Conservation (phyloP, 495 filamentous ascomycete species). For the Aspergillus avenaceus region DNA sequence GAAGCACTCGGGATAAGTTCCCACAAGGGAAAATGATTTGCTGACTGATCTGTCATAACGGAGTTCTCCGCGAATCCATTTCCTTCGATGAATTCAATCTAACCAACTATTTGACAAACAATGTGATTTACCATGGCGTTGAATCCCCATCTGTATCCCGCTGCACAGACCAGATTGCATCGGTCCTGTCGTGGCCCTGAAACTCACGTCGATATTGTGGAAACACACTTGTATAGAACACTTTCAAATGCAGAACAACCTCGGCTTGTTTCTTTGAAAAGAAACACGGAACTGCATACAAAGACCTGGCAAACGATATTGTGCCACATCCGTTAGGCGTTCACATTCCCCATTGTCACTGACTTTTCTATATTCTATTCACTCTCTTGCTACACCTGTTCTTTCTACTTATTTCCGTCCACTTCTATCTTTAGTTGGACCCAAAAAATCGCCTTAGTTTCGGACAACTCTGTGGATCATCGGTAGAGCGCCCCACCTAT, state of each 20-base stretch:
- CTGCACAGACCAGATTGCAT: not conserved
- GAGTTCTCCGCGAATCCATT: conserved; percentile 35
- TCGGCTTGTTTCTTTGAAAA: too few species aligned
- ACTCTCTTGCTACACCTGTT: not conserved
- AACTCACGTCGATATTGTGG: too few species aligned
- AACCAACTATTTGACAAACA: not conserved
- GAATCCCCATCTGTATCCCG: not conserved
- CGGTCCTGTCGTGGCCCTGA: not conserved
- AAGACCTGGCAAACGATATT: too few species aligned
- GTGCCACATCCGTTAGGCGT: too few species aligned
- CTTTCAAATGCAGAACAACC: too few species aligned
- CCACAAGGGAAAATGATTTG: too few species aligned
- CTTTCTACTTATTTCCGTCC: not conserved
- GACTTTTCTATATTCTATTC: too few species aligned
- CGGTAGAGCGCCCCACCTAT: not conserved
- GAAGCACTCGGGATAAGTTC: too few species aligned
- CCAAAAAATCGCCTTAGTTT: not conserved
- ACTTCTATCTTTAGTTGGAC: not conserved
- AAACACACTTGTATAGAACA: too few species aligned
- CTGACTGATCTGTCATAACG: conserved; percentile 23
- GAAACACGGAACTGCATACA: too few species aligned
- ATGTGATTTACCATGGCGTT: not conserved
- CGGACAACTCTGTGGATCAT: not conserved
- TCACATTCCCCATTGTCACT: too few species aligned
- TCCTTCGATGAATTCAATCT: conserved; percentile 29